A percentile compares a stretch with the other conserved stretches of the same genome.
Evolutionary conservation across 1,284 basidiomycete species (phyloP).

Genomic region (Ganoderma lingzhi): DNA sequence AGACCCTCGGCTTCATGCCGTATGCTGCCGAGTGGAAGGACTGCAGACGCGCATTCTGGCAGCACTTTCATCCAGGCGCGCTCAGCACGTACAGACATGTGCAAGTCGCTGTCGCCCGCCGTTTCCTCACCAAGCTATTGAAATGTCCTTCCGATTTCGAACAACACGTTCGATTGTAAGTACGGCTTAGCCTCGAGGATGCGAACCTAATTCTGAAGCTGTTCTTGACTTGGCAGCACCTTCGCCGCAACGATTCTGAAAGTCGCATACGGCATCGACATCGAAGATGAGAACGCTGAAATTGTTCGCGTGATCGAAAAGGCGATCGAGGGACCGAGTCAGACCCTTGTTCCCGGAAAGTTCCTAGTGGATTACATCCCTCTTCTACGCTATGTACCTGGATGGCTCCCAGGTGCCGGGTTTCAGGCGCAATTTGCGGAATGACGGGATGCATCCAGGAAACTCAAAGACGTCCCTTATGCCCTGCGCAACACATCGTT

Average conservation of each 20-base stretch:
- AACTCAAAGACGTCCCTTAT: constrained; percentile 19
- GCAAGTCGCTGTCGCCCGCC: constrained; percentile 11
- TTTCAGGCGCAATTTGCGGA: constrained; percentile 36
- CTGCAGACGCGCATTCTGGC: constrained; percentile 33
- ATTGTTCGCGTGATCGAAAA: constrained; percentile 9
- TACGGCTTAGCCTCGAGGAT: not conserved
- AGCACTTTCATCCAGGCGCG: constrained; percentile 22
- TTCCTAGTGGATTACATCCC: constrained; percentile 31
- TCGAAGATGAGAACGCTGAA: constrained; percentile 4
- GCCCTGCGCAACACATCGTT: not conserved
- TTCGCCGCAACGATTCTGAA: constrained; percentile 20
- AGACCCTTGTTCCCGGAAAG: constrained; percentile 14
- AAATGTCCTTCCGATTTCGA: constrained; percentile 9
- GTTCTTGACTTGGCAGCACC: constrained; percentile 7
- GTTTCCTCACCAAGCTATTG: constrained; percentile 16
- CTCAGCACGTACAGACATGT: constrained; percentile 3
- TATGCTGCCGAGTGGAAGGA: constrained; percentile 36
- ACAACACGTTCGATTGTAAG: constrained; percentile 25
- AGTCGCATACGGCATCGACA: constrained; percentile 23
- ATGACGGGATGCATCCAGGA: constrained; percentile 25
- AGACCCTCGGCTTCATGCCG: constrained; percentile 26
- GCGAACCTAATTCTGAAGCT: not conserved
- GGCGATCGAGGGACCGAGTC: not conserved
- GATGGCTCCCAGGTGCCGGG: constrained; percentile 38
- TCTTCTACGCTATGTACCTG: constrained; percentile 32